Evolutionary conservation across 2,329 filamentous ascomycete species (phyloP), one percentile per base, ranked within the genome.

Genomic region (Pezicula radicicola): DNA sequence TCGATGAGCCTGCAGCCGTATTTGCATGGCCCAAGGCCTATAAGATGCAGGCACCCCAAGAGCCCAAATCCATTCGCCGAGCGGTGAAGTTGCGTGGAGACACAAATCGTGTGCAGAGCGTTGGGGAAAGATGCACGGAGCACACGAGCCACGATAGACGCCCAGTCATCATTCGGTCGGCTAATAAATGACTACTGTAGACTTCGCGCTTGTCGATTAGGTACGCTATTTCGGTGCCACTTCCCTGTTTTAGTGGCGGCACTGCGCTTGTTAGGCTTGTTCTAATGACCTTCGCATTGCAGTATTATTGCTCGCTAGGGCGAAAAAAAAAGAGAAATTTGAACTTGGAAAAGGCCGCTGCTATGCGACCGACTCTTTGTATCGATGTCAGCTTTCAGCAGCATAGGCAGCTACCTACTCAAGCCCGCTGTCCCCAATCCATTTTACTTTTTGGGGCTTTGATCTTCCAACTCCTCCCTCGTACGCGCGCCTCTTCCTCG

Each of bases 151-250:
- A 33, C 15, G 16, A 19, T 63, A 63, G 61, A 57, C 60, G 61
- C 58, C 55, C 51, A 25, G 36, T 54, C 55, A 39, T 57, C 53
- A 64, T 64, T 64, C 59, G 61, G 30, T 64, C 56, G 60, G 57
- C 54, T 60, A 58, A 56, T 25, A 25, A 25, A 7, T 25, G 4
- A 25, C 25, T 25, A 7, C 25, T 25, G 53, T 48, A 44, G 53
- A 58, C 54, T 52, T 60, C 62, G 62, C 62, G 63, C 63, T 58
- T 63, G 51, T 52, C 45, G 21, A 16, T 30, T 28, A 53, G 53
- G 42, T 46, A 16, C 40, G 50, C 59, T 61, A 58, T 57, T 60
- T 57, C 54, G 36, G 51, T 51, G 48, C 48, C 49, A 54, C 54
- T 33, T 33, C 3, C 30, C 30, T 33, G 30, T 48, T 21, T 44